phyloP scores from a whole-genome alignment of 2,329 filamentous ascomycete species.

The Neopestalotiopsis sp. region DNA sequence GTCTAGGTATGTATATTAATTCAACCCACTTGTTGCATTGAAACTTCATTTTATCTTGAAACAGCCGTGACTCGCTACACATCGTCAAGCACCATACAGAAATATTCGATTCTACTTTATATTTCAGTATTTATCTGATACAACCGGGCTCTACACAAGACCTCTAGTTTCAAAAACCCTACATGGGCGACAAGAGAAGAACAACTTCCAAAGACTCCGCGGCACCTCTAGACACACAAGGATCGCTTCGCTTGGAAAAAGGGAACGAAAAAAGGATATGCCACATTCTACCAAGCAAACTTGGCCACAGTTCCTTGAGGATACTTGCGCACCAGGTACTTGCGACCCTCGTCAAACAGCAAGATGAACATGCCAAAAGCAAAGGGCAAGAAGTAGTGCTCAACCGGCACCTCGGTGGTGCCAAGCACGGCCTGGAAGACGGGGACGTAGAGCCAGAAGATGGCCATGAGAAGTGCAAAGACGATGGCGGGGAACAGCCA shows the following conservation, averaged over 20 bases:
- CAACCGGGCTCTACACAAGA: neutral
- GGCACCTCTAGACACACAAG: neutral
- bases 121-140: neutral
- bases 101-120: too few species aligned
- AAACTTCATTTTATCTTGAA: too few species aligned
- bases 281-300: conserved; percentile 64
- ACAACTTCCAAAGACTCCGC: neutral
- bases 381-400: conserved; percentile 79
- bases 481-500: conserved; percentile 73
- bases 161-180: neutral
- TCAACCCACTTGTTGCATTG: too few species aligned
- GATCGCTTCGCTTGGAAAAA: neutral
- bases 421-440: conserved; percentile 64
- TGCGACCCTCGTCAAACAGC: conserved; percentile 70
- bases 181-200: neutral
- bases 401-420: conserved; percentile 69
- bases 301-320: conserved; percentile 62
- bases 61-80: too few species aligned
- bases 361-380: conserved; percentile 70
- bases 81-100: too few species aligned
- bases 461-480: conserved; percentile 71
- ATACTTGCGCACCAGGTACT: conserved; percentile 65
- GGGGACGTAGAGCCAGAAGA: conserved; percentile 75
- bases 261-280: neutral
- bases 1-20: too few species aligned